A percentile compares a stretch with the other conserved stretches of the same genome.
These are phyloP conservation scores for Microsporum canis DNA, from an alignment of 2,329 filamentous ascomycete species.

Conservation along the genomic window DNA sequence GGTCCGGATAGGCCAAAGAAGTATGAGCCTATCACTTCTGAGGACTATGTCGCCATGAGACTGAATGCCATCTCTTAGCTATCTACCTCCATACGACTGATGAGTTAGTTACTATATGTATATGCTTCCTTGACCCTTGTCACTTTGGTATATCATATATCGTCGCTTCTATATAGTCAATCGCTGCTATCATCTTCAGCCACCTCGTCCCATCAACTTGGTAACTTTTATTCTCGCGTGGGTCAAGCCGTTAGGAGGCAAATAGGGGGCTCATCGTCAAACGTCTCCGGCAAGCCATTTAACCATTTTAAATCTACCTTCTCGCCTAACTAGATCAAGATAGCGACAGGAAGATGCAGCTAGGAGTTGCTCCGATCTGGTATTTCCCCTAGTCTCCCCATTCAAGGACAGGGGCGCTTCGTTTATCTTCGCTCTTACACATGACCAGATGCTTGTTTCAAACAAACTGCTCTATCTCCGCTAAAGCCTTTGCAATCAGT, in stretches of 20 bases:
- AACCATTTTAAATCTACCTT: not conserved
- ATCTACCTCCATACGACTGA: not conserved
- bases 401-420: not conserved
- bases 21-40: conserved; percentile 40
- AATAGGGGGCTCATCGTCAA: not conserved
- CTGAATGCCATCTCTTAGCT: conserved; percentile 8
- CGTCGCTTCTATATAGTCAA: not conserved
- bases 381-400: not conserved
- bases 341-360: no score
- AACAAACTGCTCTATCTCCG: no score
- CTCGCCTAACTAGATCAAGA: not conserved
- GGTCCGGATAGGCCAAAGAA: conserved; percentile 36
- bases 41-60: conserved; percentile 29
- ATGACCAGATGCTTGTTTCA: no score
- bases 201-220: not conserved
- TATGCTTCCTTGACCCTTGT: no score
- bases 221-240: not conserved
- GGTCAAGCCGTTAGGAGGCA: not conserved
- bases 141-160: not conserved
- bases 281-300: not conserved
- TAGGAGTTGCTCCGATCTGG: no score
- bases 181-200: no score
- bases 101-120: not conserved
- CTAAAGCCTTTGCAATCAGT: no score
- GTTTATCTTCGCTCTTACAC: not conserved